These are phyloP conservation scores for Claviceps cyperi DNA, from an alignment of 2,329 filamentous ascomycete genomes.

Conservation along the genomic window DNA sequence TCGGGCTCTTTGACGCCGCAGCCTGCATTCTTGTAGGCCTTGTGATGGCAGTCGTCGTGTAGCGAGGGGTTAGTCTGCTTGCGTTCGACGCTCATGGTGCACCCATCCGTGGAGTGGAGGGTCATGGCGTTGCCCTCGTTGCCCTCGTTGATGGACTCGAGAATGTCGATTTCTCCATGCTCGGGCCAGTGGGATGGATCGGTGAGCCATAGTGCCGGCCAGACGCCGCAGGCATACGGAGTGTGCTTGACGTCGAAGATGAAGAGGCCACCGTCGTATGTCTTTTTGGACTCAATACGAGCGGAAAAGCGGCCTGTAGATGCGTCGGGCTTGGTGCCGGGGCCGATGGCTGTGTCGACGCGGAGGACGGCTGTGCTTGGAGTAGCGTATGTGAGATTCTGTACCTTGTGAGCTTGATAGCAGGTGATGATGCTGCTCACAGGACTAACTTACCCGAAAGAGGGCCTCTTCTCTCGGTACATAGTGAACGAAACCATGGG, in stretches of 20 bases:
- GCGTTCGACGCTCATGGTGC: slow-evolving; percentile 38
- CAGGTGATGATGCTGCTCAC: background rate
- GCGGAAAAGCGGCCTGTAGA: slow-evolving; percentile 48
- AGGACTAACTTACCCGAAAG: slow-evolving; percentile 22
- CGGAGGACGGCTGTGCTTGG: slow-evolving; percentile 37
- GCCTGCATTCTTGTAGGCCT: slow-evolving; percentile 37
- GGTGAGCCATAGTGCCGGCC: slow-evolving; percentile 52
- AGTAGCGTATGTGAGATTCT: slow-evolving; percentile 51
- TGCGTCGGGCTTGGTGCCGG: slow-evolving; percentile 30
- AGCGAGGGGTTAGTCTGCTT: slow-evolving; percentile 32
- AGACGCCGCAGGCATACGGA: slow-evolving; percentile 48
- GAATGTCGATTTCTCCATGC: slow-evolving; percentile 50
- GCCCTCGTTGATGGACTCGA: slow-evolving; percentile 43
- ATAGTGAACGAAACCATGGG: slow-evolving; percentile 39
- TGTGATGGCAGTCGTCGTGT: slow-evolving; percentile 34
- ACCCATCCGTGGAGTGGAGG: slow-evolving; percentile 39
- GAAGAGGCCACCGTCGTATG: slow-evolving; percentile 50
- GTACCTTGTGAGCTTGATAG: background rate
- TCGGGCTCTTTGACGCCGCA: slow-evolving; percentile 35
- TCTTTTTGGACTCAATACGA: slow-evolving; percentile 44
- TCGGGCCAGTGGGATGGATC: slow-evolving; percentile 47
- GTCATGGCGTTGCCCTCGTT: slow-evolving; percentile 42
- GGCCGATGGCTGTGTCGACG: slow-evolving; percentile 45
- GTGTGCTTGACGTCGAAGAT: slow-evolving; percentile 52
- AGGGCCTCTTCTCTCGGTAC: slow-evolving; percentile 28